These are phyloP conservation scores for Pythium periplocum DNA, from an alignment of 352 stramenopile species.

Conservation along the genomic window DNA sequence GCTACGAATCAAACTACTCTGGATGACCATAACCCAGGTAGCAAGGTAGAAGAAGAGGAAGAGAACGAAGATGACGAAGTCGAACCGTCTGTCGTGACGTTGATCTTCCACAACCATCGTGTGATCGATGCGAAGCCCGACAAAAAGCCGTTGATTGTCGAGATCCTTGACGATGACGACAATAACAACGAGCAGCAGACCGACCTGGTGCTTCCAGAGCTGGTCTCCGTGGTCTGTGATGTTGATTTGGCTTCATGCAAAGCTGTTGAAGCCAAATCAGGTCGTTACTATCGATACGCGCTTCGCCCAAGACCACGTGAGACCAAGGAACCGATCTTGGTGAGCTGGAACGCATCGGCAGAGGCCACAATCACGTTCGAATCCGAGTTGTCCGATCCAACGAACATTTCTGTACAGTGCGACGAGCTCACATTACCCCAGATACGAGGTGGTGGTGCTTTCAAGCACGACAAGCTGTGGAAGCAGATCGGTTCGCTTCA, in stretches of 20 bases:
- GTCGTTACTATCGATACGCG: slow-evolving; percentile 58
- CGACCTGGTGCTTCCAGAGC: slow-evolving; percentile 1
- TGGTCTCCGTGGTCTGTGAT: slow-evolving; percentile 30
- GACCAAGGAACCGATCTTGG: slow-evolving; percentile 1
- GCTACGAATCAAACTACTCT: slow-evolving; percentile 9
- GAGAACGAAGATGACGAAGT: slow-evolving; percentile 10
- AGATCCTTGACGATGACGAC: slow-evolving; percentile 34
- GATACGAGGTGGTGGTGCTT: not conserved
- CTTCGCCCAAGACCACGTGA: slow-evolving; percentile 15
- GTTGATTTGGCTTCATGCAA: slow-evolving; percentile 47
- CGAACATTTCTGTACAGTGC: slow-evolving; percentile 25
- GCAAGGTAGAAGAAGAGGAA: slow-evolving; percentile 9
- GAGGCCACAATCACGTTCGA: slow-evolving; percentile 33
- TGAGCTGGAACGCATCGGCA: slow-evolving; percentile 30
- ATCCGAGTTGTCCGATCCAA: slow-evolving; percentile 1
- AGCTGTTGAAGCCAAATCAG: slow-evolving; percentile 42
- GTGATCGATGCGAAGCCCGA: not conserved
- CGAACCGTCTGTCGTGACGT: slow-evolving; percentile 24
- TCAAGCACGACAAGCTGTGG: slow-evolving; percentile 41
- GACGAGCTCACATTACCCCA: slow-evolving; percentile 39
- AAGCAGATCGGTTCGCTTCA: slow-evolving; percentile 71
- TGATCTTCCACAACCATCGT: slow-evolving; percentile 44
- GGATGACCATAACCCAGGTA: slow-evolving; percentile 1
- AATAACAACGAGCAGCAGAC: slow-evolving; percentile 1
- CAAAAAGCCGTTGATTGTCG: slow-evolving; percentile 59